Base-by-base conservation (phyloP, 1,284 basidiomycete species). In the Cryptococcus sp. region DNA sequence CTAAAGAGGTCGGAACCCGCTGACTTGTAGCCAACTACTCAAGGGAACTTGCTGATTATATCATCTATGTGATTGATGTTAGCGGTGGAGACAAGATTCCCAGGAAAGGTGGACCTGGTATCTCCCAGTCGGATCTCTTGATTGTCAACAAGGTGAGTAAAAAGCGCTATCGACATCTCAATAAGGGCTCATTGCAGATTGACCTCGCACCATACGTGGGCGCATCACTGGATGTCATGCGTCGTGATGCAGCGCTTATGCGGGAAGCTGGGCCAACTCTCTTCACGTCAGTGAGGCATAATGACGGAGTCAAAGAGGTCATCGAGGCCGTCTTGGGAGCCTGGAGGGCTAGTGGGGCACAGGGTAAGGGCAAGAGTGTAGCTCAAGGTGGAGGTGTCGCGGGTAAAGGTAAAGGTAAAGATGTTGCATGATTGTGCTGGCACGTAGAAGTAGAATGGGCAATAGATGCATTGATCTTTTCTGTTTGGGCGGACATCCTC, bases 41-140 rank as follows among this genome's bases (percentile, higher is more conserved):
- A 42, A 81, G 93, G 53, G 94, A 98, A 73, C 77, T 98, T 44
- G 93, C 96, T 10, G 94, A 98, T 73, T 98, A 93, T 71, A 97
- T 98, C 71, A 90, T 96, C 70, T 92, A 93, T 73, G 91, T 93
- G 62, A 82, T 82, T 54, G 81, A 82, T 57, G 81, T 82, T 9
- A 77, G 79, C 78, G 94, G 94, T 23, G 94, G 94, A 0, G 96
- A 98, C 77, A 98, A 98, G 77, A 94, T 98, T 57, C 94, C 94
- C 10, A 81, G 94, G 28, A 98, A 98, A 78, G 94, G 96, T 5
- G 94, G 94, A 1, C 94, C 94, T 1, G 94, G 94, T 13, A 94
- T 97, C 62, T 91, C 90, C 0, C 76, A 79, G 59, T 93, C 91
- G 2, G 94, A 98, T 77, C 79, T 98, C 31, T 78, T 98, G 46